Percentiles rank a stretch among this genome's conserved stretches.
Evolutionary conservation across 305 asterid species (phyloP).

Genomic region (Solanum hybrid): DNA sequence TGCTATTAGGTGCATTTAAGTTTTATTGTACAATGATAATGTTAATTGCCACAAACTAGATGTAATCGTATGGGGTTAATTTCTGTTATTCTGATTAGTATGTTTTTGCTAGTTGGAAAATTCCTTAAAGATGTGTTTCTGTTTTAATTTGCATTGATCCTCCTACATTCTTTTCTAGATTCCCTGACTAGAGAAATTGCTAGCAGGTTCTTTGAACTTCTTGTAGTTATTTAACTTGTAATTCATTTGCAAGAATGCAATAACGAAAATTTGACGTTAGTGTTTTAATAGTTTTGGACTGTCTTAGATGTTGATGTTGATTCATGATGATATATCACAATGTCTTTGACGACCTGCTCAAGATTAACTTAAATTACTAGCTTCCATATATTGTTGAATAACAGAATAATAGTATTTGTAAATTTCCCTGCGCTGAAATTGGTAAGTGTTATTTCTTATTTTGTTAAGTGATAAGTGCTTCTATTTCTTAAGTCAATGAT

Average conservation of each 20-base stretch:
- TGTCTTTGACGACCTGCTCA: background rate
- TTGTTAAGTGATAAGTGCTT: background rate
- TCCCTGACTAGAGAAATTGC: background rate
- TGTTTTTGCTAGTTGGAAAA: background rate
- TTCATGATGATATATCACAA: background rate
- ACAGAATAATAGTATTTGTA: background rate
- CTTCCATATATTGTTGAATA: background rate
- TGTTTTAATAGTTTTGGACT: background rate
- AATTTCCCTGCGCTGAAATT: background rate
- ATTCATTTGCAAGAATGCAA: background rate
- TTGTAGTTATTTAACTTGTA: background rate
- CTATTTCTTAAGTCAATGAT: background rate
- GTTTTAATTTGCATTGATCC: background rate
- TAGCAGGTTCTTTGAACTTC: background rate
- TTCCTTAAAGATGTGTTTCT: background rate
- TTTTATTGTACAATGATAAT: background rate
- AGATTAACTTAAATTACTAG: background rate
- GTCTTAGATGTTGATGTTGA: background rate
- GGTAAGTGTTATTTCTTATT: background rate
- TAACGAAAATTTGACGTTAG: background rate
- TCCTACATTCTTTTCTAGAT: background rate
- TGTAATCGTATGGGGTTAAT: background rate
- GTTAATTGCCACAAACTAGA: background rate
- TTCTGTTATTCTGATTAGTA: background rate
- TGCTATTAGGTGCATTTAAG: background rate